Conservation (phyloP, 2,329 filamentous ascomycete genomes). For the Cladophialophora yegresii region DNA sequence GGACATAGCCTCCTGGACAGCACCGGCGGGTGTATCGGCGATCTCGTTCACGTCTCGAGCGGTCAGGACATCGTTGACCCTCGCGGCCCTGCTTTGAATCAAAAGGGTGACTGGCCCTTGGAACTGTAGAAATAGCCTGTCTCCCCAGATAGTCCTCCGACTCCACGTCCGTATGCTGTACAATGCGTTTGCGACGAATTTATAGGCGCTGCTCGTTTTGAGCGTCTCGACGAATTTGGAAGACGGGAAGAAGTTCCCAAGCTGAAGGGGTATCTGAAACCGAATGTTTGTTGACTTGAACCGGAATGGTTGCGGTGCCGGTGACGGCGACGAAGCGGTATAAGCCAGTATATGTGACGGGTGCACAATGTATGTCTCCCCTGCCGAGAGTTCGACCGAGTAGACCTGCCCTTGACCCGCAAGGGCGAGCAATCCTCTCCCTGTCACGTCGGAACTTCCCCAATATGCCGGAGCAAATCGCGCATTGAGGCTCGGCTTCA, state of each 20-base stretch:
- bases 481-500: constrained; percentile 73
- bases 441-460: constrained; percentile 87
- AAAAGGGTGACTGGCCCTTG: constrained; percentile 82
- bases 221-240: constrained; percentile 73
- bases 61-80: constrained; percentile 75
- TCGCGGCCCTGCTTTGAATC: constrained; percentile 80
- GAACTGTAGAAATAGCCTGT: constrained; percentile 87
- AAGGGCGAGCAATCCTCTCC: constrained; percentile 81
- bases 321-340: constrained; percentile 63
- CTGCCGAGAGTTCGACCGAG: constrained; percentile 74
- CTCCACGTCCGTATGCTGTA: constrained; percentile 74
- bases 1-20: constrained; percentile 60
- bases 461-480: constrained; percentile 73
- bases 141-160: constrained; percentile 86
- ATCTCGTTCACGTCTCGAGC: constrained; percentile 84
- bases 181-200: constrained; percentile 62
- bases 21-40: constrained; percentile 75
- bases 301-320: constrained; percentile 78
- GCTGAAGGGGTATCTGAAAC: constrained; percentile 74
- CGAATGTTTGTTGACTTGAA: constrained; percentile 75
- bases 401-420: constrained; percentile 88
- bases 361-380: constrained; percentile 88
- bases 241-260: constrained; percentile 66
- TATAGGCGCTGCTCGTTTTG: constrained; percentile 72
- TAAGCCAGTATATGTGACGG: constrained; percentile 92